Percentiles rank a stretch among this genome's conserved stretches.
Evolutionary conservation across 148 eudicot species (phyloP).

Genomic region (Arbutus unedo): DNA sequence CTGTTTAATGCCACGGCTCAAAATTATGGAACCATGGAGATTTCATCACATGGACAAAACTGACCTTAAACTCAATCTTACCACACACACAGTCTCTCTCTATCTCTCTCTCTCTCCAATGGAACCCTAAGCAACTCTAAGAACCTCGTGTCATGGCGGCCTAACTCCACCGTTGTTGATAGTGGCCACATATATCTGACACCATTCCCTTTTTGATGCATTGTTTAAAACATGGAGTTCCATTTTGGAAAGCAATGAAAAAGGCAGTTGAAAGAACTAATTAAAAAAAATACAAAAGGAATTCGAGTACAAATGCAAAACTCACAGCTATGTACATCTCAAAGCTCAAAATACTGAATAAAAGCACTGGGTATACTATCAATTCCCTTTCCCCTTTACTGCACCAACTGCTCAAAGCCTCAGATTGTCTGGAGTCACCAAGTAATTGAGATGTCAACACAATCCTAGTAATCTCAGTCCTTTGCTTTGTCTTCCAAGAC

Average conservation of each 20-base stretch:
- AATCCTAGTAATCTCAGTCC: neutral
- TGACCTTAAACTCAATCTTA: too few relatives aligned
- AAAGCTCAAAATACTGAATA: neutral
- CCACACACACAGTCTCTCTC: too few relatives aligned
- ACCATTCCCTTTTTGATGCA: neutral
- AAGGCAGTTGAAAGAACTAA: too few relatives aligned
- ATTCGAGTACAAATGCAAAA: neutral
- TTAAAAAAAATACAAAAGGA: too few relatives aligned
- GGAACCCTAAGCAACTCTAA: too few relatives aligned
- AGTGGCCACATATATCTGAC: neutral
- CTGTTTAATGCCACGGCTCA: neutral
- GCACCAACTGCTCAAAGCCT: slow-evolving; percentile 4
- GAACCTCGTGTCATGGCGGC: too few relatives aligned
- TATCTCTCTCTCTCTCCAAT: too few relatives aligned
- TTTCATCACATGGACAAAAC: too few relatives aligned
- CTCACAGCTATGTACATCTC: neutral
- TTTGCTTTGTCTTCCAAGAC: neutral
- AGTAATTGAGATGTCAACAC: neutral
- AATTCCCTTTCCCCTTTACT: neutral
- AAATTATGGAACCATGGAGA: neutral
- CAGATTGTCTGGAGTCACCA: neutral
- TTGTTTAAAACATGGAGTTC: neutral
- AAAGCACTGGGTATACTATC: neutral
- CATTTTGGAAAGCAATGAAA: too few relatives aligned
- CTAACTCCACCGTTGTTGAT: too few relatives aligned